Percentiles rank a stretch among this genome's conserved stretches.
These are phyloP conservation scores for Nicotiana undulata DNA, from an alignment of 257 asterid species.

Conservation along the genomic window DNA sequence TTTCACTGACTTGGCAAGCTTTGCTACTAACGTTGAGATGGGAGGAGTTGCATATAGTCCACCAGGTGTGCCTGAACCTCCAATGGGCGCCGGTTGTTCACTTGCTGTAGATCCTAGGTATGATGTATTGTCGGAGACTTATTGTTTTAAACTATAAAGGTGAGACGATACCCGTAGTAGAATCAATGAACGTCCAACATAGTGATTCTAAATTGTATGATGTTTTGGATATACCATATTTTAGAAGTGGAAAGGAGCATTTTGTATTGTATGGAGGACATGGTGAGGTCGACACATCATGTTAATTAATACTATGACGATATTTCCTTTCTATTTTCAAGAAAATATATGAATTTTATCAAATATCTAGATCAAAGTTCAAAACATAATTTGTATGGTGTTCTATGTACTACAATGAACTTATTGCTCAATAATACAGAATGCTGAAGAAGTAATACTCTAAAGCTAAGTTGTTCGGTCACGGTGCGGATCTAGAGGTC, in stretches of 20 bases:
- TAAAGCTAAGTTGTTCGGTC: no score
- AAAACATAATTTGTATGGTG: no score
- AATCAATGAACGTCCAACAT: neutral
- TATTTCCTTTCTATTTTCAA: neutral
- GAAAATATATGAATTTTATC: no score
- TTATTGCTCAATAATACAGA: no score
- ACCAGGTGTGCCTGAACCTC: neutral
- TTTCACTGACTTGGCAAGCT: neutral
- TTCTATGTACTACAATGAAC: no score
- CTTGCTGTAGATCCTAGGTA: neutral
- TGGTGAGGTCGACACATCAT: neutral
- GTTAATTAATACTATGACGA: neutral
- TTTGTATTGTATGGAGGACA: neutral
- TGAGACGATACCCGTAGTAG: neutral
- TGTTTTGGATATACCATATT: neutral
- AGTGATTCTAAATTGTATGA: neutral
- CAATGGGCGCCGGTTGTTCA: neutral
- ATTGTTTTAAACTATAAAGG: neutral
- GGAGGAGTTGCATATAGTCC: neutral
- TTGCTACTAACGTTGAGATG: neutral
- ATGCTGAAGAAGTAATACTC: no score
- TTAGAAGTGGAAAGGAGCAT: neutral
- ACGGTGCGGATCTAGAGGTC: no score
- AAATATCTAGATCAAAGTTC: no score
- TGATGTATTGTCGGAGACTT: neutral